A percentile compares a stretch with the other conserved stretches of the same genome.
Evolutionary conservation across 192 early-diverging fungal genomes (phyloP).

Genomic region (Backusella tuberculispora): DNA sequence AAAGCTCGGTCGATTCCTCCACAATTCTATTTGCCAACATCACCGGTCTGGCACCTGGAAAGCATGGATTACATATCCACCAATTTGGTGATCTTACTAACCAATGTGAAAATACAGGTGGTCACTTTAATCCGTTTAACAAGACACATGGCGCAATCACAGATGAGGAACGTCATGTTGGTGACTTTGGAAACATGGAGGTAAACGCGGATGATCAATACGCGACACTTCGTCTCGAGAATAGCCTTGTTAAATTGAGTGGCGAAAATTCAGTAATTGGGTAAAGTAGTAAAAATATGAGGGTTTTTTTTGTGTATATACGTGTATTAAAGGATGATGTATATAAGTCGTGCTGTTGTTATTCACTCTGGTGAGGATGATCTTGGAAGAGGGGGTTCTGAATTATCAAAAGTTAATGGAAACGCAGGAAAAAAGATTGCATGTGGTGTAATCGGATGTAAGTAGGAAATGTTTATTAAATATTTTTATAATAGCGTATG

Average conservation of each 20-base stretch:
- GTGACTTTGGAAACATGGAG: conserved; percentile 87
- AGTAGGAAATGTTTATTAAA: neutral
- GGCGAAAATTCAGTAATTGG: conserved; percentile 80
- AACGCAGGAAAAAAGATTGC: conserved; percentile 85
- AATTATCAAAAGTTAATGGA: conserved; percentile 75
- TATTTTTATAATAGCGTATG: too few species aligned
- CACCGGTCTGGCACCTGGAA: conserved; percentile 64
- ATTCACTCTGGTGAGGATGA: conserved; percentile 87
- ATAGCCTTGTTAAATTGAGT: conserved; percentile 69
- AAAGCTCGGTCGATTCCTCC: conserved; percentile 50
- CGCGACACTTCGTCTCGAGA: conserved; percentile 56
- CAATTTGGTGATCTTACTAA: conserved; percentile 73
- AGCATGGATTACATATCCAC: conserved; percentile 89
- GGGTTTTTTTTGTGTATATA: neutral
- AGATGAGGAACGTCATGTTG: conserved; percentile 72
- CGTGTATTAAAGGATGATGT: conserved; percentile 38
- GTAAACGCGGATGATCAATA: conserved; percentile 62
- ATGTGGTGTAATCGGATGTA: conserved; percentile 88
- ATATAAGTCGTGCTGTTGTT: conserved; percentile 77
- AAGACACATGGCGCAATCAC: conserved; percentile 75
- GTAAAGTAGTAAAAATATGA: conserved; percentile 33
- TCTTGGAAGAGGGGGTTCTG: conserved; percentile 75
- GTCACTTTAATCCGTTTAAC: conserved; percentile 80
- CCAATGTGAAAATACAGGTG: conserved; percentile 79
- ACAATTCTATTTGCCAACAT: conserved; percentile 59